A percentile compares a stretch with the other conserved stretches of the same genome.
Evolutionary conservation across 495 filamentous ascomycete genomes (phyloP).

Genomic region (Beverwykella pulmonaria): DNA sequence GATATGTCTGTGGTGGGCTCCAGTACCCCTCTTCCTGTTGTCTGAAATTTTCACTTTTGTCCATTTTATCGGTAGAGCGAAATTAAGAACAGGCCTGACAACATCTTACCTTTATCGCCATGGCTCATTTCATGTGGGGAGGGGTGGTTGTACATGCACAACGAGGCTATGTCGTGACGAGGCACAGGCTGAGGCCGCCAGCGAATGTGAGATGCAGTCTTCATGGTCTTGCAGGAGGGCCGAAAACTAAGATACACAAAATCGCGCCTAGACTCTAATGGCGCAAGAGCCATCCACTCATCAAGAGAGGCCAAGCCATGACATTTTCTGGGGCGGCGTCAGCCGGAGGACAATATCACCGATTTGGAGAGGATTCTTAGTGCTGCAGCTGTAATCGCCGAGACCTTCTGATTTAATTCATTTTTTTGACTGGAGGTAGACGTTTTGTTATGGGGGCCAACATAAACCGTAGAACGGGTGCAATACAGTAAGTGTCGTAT

Average conservation of each 20-base stretch:
- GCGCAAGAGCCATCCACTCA: background rate
- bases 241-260: background rate
- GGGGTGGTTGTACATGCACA: background rate
- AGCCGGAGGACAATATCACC: background rate
- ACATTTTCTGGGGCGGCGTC: background rate
- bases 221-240: background rate
- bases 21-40: background rate
- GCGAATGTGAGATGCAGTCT: background rate
- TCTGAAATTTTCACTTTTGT: background rate
- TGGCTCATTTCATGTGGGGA: background rate
- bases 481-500: too few relatives aligned
- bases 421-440: too few relatives aligned
- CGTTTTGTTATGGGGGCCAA: too few relatives aligned
- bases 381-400: too few relatives aligned
- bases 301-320: background rate
- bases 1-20: conserved; percentile 8
- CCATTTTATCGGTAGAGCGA: background rate
- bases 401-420: too few relatives aligned
- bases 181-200: background rate
- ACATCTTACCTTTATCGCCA: background rate
- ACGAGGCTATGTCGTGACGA: background rate
- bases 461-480: too few relatives aligned
- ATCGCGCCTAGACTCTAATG: background rate
- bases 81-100: background rate
- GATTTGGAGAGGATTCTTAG: background rate